Conservation (phyloP, 768 basidiomycete genomes). For the Pleurotus tuber-regium region DNA sequence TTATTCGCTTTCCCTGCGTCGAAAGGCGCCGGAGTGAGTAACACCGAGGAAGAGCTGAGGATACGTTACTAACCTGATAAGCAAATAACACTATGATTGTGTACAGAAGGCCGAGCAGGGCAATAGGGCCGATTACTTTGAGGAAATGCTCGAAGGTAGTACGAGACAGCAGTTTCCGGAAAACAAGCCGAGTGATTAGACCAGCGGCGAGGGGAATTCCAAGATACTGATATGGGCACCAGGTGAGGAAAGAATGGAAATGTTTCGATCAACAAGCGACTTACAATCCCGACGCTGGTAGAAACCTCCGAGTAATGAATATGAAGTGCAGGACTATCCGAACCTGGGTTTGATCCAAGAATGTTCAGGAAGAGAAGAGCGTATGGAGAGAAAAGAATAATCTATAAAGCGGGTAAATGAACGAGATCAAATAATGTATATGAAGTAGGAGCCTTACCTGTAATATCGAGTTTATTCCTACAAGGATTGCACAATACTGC, state of each 20-base stretch:
- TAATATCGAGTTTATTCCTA: constrained; percentile 75
- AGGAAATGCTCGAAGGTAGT: constrained; percentile 59
- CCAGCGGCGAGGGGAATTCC: constrained; percentile 80
- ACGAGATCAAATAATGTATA: neutral
- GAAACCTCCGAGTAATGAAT: constrained; percentile 59
- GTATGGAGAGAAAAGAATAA: constrained; percentile 72
- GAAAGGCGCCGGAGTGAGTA: neutral
- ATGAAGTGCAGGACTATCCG: constrained; percentile 32
- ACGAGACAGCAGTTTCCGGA: constrained; percentile 44
- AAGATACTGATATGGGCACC: constrained; percentile 56
- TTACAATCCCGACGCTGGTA: constrained; percentile 68
- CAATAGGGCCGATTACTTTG: constrained; percentile 64
- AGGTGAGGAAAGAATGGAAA: neutral
- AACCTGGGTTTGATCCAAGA: constrained; percentile 42
- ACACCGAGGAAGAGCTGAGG: neutral
- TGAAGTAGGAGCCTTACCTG: neutral
- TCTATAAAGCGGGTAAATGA: constrained; percentile 37
- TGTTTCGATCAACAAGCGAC: constrained; percentile 21
- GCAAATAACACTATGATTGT: constrained; percentile 79
- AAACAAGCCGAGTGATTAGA: constrained; percentile 58
- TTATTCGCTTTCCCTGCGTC: constrained; percentile 51
- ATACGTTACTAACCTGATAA: constrained; percentile 35
- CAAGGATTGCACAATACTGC: constrained; percentile 77
- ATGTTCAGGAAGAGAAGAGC: constrained; percentile 73
- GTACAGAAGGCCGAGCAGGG: constrained; percentile 76